phyloP scores from a whole-genome alignment of 768 basidiomycete genomes.

The Clavaria fumosa region DNA sequence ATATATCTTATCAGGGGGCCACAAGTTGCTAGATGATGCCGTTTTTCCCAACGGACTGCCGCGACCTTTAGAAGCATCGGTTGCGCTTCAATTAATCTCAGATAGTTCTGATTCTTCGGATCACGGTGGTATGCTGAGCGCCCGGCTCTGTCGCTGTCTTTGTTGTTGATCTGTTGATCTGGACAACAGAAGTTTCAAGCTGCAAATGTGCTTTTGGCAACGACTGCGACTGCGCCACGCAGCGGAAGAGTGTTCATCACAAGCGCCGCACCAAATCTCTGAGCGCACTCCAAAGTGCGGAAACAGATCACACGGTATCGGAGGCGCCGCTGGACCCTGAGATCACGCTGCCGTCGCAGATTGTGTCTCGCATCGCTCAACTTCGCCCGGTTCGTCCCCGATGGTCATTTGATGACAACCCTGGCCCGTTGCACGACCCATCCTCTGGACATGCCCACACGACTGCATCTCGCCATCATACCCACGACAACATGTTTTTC shows the following conservation, averaged over 20 bases:
- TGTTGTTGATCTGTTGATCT: constrained; percentile 20
- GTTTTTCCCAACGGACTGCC: constrained; percentile 72
- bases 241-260: constrained; percentile 27
- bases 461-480: constrained; percentile 29
- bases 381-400: constrained; percentile 60
- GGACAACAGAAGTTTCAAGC: constrained; percentile 34
- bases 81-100: constrained; percentile 27
- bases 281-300: too few species aligned
- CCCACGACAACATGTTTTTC: constrained; percentile 34
- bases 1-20: constrained; percentile 30
- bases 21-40: constrained; percentile 51
- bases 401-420: constrained; percentile 22
- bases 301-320: too few species aligned
- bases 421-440: constrained; percentile 32
- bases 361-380: constrained; percentile 45
- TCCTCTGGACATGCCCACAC: constrained; percentile 29
- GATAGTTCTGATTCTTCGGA: constrained; percentile 48
- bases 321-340: too few species aligned
- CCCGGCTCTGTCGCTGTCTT: constrained; percentile 10
- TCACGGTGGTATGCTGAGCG: constrained; percentile 41
- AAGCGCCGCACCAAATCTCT: constrained; percentile 12
- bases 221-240: constrained; percentile 44
- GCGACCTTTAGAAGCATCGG: constrained; percentile 50
- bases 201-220: constrained; percentile 38
- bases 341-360: constrained; percentile 34